These are phyloP conservation scores for Hemileccinum impolitum DNA, from an alignment of 768 basidiomycete genomes.

Conservation along the genomic window DNA sequence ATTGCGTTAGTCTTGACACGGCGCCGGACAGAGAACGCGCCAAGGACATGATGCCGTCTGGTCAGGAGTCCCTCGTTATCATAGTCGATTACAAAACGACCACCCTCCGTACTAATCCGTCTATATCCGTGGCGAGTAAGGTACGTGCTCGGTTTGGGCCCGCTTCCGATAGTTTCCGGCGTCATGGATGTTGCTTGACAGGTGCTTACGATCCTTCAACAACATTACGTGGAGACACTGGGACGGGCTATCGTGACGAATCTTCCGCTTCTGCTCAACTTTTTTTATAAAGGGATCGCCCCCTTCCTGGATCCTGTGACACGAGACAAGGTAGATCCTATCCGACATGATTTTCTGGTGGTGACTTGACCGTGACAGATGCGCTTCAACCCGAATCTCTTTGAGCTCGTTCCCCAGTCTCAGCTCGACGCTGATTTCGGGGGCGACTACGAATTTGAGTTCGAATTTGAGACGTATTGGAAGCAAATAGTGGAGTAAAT, in stretches of 20 bases:
- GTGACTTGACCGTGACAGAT: slow-evolving; percentile 44
- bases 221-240: slow-evolving; percentile 87
- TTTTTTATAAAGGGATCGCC: slow-evolving; percentile 80
- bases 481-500: slow-evolving; percentile 67
- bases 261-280: slow-evolving; percentile 67
- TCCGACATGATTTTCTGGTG: neutral
- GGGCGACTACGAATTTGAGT: slow-evolving; percentile 70
- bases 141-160: slow-evolving; percentile 27
- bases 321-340: slow-evolving; percentile 63
- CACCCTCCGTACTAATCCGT: slow-evolving; percentile 80
- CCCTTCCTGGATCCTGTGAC: slow-evolving; percentile 89
- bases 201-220: slow-evolving; percentile 77
- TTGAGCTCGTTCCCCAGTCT: slow-evolving; percentile 66
- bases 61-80: slow-evolving; percentile 79
- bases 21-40: slow-evolving; percentile 68
- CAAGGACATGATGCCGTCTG: slow-evolving; percentile 83
- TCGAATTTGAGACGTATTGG: slow-evolving; percentile 76
- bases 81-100: slow-evolving; percentile 84
- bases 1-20: slow-evolving; percentile 6
- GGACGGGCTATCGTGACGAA: slow-evolving; percentile 83
- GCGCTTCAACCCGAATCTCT: slow-evolving; percentile 83
- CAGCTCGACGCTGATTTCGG: slow-evolving; percentile 86
- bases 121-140: slow-evolving; percentile 75
- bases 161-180: neutral
- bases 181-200: slow-evolving; percentile 14